Evolutionary conservation across 441 rosid genomes (phyloP).

Genomic region (Rhodomyrtus psidioides): DNA sequence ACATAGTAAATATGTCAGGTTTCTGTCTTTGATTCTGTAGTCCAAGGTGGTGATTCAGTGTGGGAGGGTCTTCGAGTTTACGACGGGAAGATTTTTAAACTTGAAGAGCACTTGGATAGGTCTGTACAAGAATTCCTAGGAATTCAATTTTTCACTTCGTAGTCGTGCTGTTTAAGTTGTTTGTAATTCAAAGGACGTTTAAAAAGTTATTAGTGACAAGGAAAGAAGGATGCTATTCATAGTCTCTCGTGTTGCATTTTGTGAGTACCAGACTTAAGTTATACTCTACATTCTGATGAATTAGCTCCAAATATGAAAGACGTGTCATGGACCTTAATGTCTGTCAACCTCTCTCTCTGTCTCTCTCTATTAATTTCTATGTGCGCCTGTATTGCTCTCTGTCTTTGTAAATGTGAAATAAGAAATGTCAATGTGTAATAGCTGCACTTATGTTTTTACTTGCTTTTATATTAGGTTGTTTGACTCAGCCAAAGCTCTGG

Average conservation of each 20-base stretch:
- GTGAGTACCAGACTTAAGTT: background rate
- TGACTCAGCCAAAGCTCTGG: slow-evolving; percentile 90
- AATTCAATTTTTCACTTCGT: background rate
- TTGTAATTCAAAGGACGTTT: background rate
- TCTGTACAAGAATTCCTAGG: slow-evolving; percentile 11
- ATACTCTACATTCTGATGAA: background rate
- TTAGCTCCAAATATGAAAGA: background rate
- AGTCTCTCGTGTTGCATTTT: background rate
- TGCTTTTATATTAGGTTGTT: slow-evolving; percentile 38
- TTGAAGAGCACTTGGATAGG: slow-evolving; percentile 87
- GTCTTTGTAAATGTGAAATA: background rate
- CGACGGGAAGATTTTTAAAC: slow-evolving; percentile 65
- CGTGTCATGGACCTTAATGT: background rate
- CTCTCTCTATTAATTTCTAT: background rate
- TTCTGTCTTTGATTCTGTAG: slow-evolving; percentile 84
- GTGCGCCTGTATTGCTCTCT: background rate
- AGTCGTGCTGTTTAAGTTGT: background rate
- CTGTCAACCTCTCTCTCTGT: background rate
- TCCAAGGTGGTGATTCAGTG: slow-evolving; percentile 90
- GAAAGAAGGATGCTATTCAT: background rate
- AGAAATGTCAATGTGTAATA: background rate
- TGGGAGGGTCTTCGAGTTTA: slow-evolving; percentile 94
- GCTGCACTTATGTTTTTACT: background rate
- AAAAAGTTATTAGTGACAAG: background rate
- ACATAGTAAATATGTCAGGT: slow-evolving; percentile 33